Conservation (phyloP, 192 early-diverging fungal species). For the Coemansia sp. region DNA sequence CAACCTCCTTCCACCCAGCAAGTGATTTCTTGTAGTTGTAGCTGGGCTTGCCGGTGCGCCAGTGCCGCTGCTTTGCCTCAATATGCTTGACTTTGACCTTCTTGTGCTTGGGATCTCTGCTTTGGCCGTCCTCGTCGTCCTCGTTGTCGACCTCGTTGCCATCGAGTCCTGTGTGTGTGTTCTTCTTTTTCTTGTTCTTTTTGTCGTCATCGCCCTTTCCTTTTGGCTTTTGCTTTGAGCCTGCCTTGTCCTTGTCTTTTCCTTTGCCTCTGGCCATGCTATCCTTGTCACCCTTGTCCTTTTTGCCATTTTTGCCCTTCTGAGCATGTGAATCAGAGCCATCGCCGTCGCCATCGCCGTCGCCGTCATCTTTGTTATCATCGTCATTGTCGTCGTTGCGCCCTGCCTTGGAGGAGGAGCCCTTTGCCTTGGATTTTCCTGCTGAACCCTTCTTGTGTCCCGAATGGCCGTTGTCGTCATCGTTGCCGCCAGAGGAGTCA, state of each 20-base stretch:
- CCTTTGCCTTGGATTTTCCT: constrained; percentile 7
- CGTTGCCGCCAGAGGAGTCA: constrained; percentile 1
- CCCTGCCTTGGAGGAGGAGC: constrained; percentile 9
- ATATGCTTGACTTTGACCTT: constrained; percentile 43
- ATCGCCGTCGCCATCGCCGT: constrained; percentile 4
- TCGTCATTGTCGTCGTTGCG: constrained; percentile 15
- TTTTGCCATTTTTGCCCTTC: background rate
- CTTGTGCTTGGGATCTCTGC: constrained; percentile 19
- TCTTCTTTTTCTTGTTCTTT: constrained; percentile 32
- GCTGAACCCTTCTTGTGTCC: constrained; percentile 4
- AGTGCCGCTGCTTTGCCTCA: constrained; percentile 40
- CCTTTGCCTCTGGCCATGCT: background rate
- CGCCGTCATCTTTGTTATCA: background rate
- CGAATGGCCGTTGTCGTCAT: constrained; percentile 13
- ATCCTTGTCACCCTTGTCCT: constrained; percentile 2
- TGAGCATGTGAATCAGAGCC: background rate
- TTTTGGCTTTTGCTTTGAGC: constrained; percentile 13
- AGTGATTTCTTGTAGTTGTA: constrained; percentile 49
- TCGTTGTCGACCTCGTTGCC: constrained; percentile 45
- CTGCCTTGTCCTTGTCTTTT: constrained; percentile 12
- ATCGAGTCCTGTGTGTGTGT: constrained; percentile 50
- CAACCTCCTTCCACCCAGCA: constrained; percentile 51
- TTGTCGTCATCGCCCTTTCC: constrained; percentile 9
- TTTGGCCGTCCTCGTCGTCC: constrained; percentile 24
- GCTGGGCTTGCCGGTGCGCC: constrained; percentile 50